These are phyloP conservation scores for Paramecium sexaurelia DNA, from an alignment of 73 alveolate species.

Conservation along the genomic window DNA sequence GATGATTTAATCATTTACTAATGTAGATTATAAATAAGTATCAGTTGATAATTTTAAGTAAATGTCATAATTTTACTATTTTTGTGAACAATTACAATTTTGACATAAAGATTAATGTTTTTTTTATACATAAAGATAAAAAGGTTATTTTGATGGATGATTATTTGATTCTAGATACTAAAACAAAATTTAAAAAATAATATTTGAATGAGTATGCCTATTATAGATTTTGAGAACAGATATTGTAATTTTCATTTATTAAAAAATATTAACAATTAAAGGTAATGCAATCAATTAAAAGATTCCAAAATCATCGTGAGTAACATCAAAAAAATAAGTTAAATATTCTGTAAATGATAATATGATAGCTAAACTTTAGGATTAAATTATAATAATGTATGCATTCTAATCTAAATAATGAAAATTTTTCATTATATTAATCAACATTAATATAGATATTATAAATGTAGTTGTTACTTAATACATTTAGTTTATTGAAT, in stretches of 20 bases:
- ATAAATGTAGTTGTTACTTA: neutral
- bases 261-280: neutral
- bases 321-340: neutral
- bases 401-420: neutral
- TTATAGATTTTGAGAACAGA: neutral
- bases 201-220: neutral
- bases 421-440: neutral
- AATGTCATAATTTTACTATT: neutral
- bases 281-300: neutral
- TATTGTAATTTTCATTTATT: neutral
- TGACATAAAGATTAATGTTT: neutral
- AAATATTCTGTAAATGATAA: neutral
- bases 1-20: neutral
- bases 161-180: neutral
- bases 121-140: neutral
- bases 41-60: neutral
- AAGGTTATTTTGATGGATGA: neutral
- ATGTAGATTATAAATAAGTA: neutral
- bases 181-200: neutral
- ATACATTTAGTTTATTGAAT: neutral
- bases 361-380: neutral
- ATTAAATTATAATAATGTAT: neutral
- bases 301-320: neutral
- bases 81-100: neutral
- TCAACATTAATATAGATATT: neutral